These are phyloP conservation scores for Sugiyamaella sp. DNA, from an alignment of 1,139 yeast species.

Conservation along the genomic window DNA sequence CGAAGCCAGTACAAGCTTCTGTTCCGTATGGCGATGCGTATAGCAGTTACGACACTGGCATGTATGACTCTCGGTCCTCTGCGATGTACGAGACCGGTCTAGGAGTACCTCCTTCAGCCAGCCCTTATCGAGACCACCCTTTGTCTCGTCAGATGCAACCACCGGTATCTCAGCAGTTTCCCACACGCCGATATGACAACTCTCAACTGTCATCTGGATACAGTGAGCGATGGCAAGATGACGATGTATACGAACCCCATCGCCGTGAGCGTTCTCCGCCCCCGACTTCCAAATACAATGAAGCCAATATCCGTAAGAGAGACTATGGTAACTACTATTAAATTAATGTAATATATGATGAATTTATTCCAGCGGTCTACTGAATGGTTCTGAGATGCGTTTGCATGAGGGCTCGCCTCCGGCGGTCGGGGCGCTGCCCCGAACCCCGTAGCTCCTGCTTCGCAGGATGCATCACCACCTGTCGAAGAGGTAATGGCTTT, in stretches of 20 bases:
- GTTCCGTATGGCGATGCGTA: constrained; percentile 9
- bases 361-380: no score
- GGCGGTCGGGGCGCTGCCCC: background rate
- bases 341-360: background rate
- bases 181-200: constrained; percentile 9
- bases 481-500: no score
- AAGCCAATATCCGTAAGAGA: constrained; percentile 9
- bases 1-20: background rate
- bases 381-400: no score
- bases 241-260: constrained; percentile 13
- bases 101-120: background rate
- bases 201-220: constrained; percentile 6
- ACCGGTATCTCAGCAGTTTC: background rate
- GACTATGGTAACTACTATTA: constrained; percentile 13
- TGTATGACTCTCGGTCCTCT: constrained; percentile 1
- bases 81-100: constrained; percentile 11
- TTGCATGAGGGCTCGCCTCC: background rate
- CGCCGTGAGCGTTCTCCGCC: constrained; percentile 17
- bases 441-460: no score
- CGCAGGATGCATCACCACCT: no score
- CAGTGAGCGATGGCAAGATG: constrained; percentile 18
- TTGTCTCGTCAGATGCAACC: constrained; percentile 4
- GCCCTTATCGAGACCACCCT: background rate
- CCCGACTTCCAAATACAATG: constrained; percentile 1
- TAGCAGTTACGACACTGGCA: constrained; percentile 1